Evolutionary conservation across 306 rosid species (phyloP), one percentile per base, ranked within the genome.

Genomic region (Castanopsis chinensis): DNA sequence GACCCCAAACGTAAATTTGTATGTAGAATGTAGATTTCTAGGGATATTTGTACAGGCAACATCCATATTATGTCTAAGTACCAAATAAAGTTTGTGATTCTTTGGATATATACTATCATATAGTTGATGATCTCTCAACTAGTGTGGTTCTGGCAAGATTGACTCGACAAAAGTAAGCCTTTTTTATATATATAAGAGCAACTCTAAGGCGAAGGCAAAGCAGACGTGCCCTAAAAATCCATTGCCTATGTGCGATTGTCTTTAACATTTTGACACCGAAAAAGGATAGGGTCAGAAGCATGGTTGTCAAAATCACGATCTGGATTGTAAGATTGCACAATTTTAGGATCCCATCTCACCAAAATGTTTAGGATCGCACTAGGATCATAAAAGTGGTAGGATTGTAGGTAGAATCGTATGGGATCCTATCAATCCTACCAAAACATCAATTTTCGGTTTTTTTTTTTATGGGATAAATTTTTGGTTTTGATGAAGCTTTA

Each of bases 161-260:
- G 41, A 33, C 41, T 5, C 6, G 2, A 33, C 41, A 5, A 0
- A 6, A 5, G 8, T 33, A 33, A 33, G 41, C 41, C 41, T 33
- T 33, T 33, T 33, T 6, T 5, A 58, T 92, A 94, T 32, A 81
- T 80, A 91, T 91, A 85, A 94, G 65, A 17, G 97, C 93, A 1
- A 89, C 95, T 83, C 99, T 89, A 5, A 94, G 95, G 70, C 92
- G 91, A 56, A 92, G 97, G 78, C 99, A 97, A 70, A 93, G 85
- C n/a, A 89, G 94, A 33, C 96, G 89, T 21, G 97, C 99, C 14
- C 99, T 94, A 3, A 94, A 94, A 75, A 92, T 89, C 99, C 97
- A 91, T 64, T 94, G 97, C 80, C 97, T 92, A 58, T 94, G 97
- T 80, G 92, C 76, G 72, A 89, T 90, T 32, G 90, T 91, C 86